Base-by-base conservation (phyloP, 2,329 filamentous ascomycete species). In the Basipetospora sp. region DNA sequence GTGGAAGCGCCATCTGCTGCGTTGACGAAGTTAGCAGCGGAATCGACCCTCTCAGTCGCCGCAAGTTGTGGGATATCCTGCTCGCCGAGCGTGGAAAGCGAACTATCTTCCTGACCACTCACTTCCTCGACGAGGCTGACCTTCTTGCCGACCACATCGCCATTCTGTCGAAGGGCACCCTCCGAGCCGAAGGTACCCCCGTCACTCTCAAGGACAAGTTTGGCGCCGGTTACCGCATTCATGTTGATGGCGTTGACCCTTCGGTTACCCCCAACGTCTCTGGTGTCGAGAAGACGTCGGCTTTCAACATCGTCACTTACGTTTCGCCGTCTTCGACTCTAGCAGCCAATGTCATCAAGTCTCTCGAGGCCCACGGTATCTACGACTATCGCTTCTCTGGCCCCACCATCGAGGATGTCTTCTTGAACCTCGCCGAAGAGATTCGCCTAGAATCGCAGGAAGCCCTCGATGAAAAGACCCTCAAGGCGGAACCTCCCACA, bases 31-130 rank as follows among this genome's bases (percentile, higher is more conserved):
- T 94, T 11, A 87, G 80, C 28, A 86, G 80, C 42, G 88, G 87
- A 11, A 67, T 94, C 15, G 87, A 94, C 51, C 86, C 88, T 0
- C 62, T 94, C 1, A 87, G 81, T 15, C 69, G 88, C 39, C 66
- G 86, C 19, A 94, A 93, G 59, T 83, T 94, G 17, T 94, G 87
- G 87, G 85, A 94, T 47, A 94, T 94, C 42, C 64, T 94, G 16
- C 64, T 94, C 10, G 80, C 80, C 2, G 86, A 94, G 55, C 74
- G 87, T 41, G 86, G 85, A 15, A 68, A 68, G 42, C 67, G 87
- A 30, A 93, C 87, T 0, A 81, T 94, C 48, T 73, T 94, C 30
- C 57, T 94, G 41, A 94, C 87, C 0, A 94, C 87, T 0, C 88
- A 94, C 54, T 94, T 94, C 55, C 66, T 94, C 8, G 88, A 94